Evolutionary conservation across 2,329 filamentous ascomycete genomes (phyloP).

Genomic region (Cladophialophora bantiana): DNA sequence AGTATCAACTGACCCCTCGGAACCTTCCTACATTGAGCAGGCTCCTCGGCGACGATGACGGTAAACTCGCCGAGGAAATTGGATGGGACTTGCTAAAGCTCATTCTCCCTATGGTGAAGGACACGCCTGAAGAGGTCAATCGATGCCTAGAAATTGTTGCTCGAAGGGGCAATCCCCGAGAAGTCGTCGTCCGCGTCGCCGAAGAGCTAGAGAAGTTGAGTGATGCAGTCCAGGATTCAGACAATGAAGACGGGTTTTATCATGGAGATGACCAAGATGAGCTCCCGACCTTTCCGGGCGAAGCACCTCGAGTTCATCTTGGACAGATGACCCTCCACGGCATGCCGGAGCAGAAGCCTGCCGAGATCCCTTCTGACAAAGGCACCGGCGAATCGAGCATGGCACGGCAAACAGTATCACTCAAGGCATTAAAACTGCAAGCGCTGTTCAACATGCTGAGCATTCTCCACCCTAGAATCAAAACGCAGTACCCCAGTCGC

Average conservation of each 20-base stretch:
- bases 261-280: constrained; percentile 48
- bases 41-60: constrained; percentile 68
- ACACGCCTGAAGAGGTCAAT: constrained; percentile 51
- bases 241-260: constrained; percentile 40
- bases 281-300: constrained; percentile 40
- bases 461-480: constrained; percentile 66
- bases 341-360: constrained; percentile 31
- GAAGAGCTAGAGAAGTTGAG: constrained; percentile 66
- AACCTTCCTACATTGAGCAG: constrained; percentile 65
- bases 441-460: constrained; percentile 61
- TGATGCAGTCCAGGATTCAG: constrained; percentile 50
- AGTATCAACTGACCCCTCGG: constrained; percentile 67
- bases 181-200: constrained; percentile 69
- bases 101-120: constrained; percentile 65
- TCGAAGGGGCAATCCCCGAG: constrained; percentile 67
- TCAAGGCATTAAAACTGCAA: constrained; percentile 57
- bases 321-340: constrained; percentile 40
- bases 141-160: constrained; percentile 68
- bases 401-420: constrained; percentile 46
- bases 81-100: constrained; percentile 71
- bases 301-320: constrained; percentile 41
- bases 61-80: constrained; percentile 66
- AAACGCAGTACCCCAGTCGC: constrained; percentile 68
- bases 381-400: constrained; percentile 23
- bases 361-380: constrained; percentile 5